Conservation (phyloP, 257 asterid genomes). For the Solanum ossicruentum region DNA sequence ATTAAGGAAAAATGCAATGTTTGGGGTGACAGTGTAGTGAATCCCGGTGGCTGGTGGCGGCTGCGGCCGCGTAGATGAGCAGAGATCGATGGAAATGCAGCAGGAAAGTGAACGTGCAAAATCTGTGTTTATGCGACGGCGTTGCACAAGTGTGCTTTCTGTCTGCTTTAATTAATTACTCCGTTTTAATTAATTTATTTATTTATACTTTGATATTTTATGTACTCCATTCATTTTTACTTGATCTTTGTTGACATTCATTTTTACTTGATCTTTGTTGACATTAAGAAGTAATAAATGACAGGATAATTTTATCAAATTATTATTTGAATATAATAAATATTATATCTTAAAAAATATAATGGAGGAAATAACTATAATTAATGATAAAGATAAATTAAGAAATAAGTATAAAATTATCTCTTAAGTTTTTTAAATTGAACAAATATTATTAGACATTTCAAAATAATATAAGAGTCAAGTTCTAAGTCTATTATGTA, state of each 20-base stretch:
- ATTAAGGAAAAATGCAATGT: not conserved
- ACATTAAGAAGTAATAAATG: no score
- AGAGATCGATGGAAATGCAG: not conserved
- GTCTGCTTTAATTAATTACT: not conserved
- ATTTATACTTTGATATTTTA: not conserved
- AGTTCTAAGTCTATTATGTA: no score
- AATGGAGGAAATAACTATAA: no score
- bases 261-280: not conserved
- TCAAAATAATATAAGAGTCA: fast-evolving
- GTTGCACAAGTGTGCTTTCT: not conserved
- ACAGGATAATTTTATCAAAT: no score
- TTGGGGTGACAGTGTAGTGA: not conserved
- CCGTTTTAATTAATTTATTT: not conserved
- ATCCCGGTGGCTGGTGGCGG: not conserved
- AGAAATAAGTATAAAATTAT: no score
- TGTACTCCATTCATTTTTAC: not conserved
- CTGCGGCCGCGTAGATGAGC: not conserved
- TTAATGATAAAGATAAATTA: no score
- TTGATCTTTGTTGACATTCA: not conserved
- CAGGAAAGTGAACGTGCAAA: not conserved
- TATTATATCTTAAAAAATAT: no score
- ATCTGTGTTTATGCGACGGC: not conserved
- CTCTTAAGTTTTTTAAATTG: no score
- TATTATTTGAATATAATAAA: no score
- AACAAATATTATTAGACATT: no score